Conservation (phyloP, 2,329 filamentous ascomycete species). For the Periglandula ipomoeae region DNA sequence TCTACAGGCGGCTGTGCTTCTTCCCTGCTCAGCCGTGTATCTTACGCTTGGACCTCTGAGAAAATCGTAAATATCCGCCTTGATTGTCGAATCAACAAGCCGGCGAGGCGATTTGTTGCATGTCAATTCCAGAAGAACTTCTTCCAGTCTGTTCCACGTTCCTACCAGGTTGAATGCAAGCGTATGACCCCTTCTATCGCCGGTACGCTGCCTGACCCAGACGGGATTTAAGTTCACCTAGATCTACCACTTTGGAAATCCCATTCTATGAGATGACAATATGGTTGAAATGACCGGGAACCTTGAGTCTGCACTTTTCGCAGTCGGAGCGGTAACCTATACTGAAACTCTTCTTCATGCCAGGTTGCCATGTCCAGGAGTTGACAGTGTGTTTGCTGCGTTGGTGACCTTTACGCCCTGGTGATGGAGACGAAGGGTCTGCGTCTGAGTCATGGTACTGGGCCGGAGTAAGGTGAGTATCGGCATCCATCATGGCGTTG, state of each 20-base stretch:
- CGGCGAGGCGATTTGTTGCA: too few relatives aligned
- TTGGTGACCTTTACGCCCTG: constrained; percentile 44
- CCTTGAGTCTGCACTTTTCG: constrained; percentile 65
- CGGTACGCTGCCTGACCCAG: neutral
- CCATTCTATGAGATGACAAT: constrained; percentile 55
- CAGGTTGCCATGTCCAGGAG: constrained; percentile 50
- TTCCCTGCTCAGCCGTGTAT: neutral
- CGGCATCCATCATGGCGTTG: constrained; percentile 28
- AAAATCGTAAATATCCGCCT: neutral
- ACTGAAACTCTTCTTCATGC: constrained; percentile 62
- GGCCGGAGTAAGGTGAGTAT: constrained; percentile 15
- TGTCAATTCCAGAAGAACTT: too few relatives aligned
- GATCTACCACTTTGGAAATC: neutral
- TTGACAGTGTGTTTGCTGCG: constrained; percentile 52
- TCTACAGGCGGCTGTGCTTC: neutral
- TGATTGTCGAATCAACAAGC: neutral
- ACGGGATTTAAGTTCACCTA: neutral
- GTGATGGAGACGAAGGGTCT: constrained; percentile 35
- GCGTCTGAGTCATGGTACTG: constrained; percentile 20
- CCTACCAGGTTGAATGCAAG: neutral
- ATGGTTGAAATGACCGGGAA: constrained; percentile 74
- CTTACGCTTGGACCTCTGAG: neutral
- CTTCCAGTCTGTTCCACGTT: too few relatives aligned
- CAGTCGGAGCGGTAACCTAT: constrained; percentile 73
- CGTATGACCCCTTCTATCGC: neutral